Conservation (phyloP, 75 land plant genomes). For the Selaginella tamariscina region DNA sequence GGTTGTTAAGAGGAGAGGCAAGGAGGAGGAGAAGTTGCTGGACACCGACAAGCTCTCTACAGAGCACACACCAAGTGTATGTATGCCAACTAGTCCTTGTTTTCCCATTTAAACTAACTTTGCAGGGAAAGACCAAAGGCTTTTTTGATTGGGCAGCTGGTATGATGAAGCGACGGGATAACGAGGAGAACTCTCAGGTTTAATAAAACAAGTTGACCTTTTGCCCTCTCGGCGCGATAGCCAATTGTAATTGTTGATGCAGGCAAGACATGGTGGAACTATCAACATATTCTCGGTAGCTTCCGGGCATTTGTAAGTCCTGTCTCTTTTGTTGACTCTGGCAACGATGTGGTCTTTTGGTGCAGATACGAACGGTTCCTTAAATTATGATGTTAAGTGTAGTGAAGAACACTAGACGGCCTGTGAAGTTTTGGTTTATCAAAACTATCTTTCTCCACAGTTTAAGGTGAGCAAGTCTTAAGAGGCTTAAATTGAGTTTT, state of each 20-base stretch:
- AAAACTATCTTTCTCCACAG: constrained; percentile 98
- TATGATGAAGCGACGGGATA: not conserved
- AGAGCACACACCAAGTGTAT: not conserved
- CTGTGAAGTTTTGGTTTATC: constrained; percentile 98
- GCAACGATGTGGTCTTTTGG: not conserved
- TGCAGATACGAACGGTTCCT: constrained; percentile 89
- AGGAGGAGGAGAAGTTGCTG: constrained; percentile 64
- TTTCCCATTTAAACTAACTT: not conserved
- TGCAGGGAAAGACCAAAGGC: not conserved
- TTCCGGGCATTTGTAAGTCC: constrained; percentile 87
- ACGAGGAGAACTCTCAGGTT: no score
- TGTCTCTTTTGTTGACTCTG: not conserved
- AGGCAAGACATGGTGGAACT: constrained; percentile 49
- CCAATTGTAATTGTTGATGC: no score
- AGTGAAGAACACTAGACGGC: constrained; percentile 77
- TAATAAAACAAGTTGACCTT: no score
- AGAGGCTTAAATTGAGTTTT: not conserved
- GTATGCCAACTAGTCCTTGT: not conserved
- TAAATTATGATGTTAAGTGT: constrained; percentile 98
- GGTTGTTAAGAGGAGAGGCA: constrained; percentile 71
- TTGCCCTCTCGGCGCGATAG: no score
- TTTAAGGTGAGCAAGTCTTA: constrained; percentile 49
- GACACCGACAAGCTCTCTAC: constrained; percentile 25
- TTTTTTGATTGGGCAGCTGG: not conserved
- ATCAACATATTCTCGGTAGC: constrained; percentile 96